These are phyloP conservation scores for Gracilariopsis chorda DNA, from an alignment of 23 red algal genomes.

Conservation along the genomic window DNA sequence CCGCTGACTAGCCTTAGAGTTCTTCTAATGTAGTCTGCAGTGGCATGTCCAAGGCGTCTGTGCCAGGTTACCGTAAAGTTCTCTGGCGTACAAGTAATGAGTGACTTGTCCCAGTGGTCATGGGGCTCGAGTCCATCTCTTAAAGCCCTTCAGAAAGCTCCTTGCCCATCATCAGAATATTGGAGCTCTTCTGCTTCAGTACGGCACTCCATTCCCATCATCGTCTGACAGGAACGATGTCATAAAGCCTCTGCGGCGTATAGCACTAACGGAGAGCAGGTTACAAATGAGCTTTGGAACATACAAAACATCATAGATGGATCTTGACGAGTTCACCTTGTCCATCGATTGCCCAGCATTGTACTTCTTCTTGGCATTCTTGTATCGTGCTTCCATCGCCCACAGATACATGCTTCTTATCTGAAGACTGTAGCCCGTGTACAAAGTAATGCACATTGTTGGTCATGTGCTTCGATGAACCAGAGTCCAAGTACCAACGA, in stretches of 20 bases:
- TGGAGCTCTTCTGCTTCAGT: background rate
- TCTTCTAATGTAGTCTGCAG: too few species aligned
- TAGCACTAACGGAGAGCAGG: background rate
- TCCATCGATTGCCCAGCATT: background rate
- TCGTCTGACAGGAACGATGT: background rate
- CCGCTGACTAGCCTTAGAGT: too few species aligned
- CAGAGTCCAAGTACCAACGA: background rate
- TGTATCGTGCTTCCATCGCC: background rate
- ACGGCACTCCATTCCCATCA: background rate
- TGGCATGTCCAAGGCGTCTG: too few species aligned
- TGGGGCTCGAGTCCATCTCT: too few species aligned
- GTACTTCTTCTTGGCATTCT: too few species aligned
- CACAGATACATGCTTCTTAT: background rate
- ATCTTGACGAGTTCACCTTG: background rate
- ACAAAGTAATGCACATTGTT: background rate
- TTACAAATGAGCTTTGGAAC: background rate
- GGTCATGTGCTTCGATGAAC: background rate
- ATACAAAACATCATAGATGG: background rate
- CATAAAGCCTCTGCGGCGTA: background rate
- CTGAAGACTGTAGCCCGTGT: background rate
- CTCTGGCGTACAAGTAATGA: too few species aligned
- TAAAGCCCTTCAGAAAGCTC: background rate
- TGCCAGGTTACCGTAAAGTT: too few species aligned
- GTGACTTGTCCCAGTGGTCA: too few species aligned
- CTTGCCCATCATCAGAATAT: background rate